Base-by-base conservation (phyloP, 1,284 basidiomycete species). In the Fistulinella cinereoalba region DNA sequence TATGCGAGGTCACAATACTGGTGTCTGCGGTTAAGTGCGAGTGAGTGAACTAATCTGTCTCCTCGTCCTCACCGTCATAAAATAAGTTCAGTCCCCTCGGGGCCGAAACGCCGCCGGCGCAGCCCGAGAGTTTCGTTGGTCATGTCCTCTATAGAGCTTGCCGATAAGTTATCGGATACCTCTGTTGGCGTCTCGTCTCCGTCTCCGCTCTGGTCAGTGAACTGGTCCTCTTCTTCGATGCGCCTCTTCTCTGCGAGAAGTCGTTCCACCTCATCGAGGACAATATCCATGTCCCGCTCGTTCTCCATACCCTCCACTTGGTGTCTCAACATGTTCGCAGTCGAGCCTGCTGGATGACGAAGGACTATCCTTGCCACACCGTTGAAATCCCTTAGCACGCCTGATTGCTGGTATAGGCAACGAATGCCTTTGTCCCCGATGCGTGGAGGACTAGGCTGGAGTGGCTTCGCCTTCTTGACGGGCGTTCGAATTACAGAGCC, bases 401-500 rank as follows among this genome's bases (percentile, higher is more conserved):
- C 58, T 2, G 44, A 51, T 10, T 47, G 43, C 8, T 56, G 45
- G 28, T 57, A 62, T 21, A 63, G 27, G 28, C 56, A 59, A 2
- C 58, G 49, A 22, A 67, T 12, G 1, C 57, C 65, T 15, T 53
- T 55, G 44, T 62, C 56, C 2, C 65, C 63, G 8, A 65, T 57
- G 11, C 57, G 57, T 7, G 39, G 28, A 6, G 66, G 62, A 37
- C 61, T 66, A 12, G 36, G 54, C 25, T 60, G 55, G 24, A 68
- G 60, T 3, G 61, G 62, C 28, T n/a, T 60, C 6, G 44, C 27
- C 28, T 49, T 66, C 52, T 67, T 67, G 13, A 61, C 34, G 1
- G 65, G 62, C 0, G 65, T 68, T 11, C 3, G 42, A 34, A 63
- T 39, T 1, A 65, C 63, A 18, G 66, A 68, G 6, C 65, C 66